Base-by-base conservation (phyloP, 1,139 yeast genomes). In the Scheffersomyces segobiensis region DNA sequence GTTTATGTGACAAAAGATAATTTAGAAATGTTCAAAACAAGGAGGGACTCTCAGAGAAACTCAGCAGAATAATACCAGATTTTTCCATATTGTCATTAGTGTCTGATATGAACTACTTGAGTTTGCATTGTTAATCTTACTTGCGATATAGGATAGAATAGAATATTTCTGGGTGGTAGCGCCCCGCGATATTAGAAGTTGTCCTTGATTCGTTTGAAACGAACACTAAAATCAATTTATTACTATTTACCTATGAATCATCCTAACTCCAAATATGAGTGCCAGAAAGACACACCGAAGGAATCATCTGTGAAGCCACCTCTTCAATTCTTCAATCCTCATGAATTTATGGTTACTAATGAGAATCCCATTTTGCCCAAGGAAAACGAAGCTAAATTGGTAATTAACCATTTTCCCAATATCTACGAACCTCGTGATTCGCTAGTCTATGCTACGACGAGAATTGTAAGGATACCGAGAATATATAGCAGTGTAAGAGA, bases 341-440 rank as follows among this genome's bases (percentile, higher is more conserved):
- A 88, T 65, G 93, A 88, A 68, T 86, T 75, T 66, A 65, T 82
- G 14, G 74, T 76, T 24, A 70, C 73, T 2, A 71, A 73, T 52
- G 80, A 75, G 68, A 65, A 69, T 32, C 71, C 69, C 12, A 5
- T 39, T 4, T 46, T 55, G 55, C 1, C 46, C 49, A 56, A 52
- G 56, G 46, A 58, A 60, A n/a, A 51, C 58, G 52, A 49, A 6
- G 50, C 63, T 5, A 70, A 81, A 0, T 64, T 87, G 6, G 83
- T 85, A 39, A 71, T 86, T 10, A 87, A 87, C 53, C 93, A 88
- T 68, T 88, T 87, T 68, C 93, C 93, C 22, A 88, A 88, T 63
- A 76, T 82, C 7, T 71, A 77, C 63, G 71, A 67, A 63, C 50
- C 68, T 49, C 42, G 52, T 3, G 69, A 65, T n/a, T 75, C 84